Percentiles rank a stretch among this genome's conserved stretches.
Conservation (phyloP, 2,329 filamentous ascomycete genomes). For the Parafenestella ontariensis region DNA sequence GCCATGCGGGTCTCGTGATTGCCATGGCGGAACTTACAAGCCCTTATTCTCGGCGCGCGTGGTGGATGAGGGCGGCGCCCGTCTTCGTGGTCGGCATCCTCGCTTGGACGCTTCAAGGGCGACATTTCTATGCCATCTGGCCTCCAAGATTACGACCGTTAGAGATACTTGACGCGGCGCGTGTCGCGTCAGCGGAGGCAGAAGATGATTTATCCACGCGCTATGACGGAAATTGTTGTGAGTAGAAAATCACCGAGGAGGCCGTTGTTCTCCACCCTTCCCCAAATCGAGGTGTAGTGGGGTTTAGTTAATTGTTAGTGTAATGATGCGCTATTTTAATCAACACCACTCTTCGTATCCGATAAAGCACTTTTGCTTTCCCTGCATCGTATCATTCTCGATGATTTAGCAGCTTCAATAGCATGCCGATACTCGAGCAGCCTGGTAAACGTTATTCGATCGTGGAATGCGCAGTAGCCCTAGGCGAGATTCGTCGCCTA, state of each 20-base stretch:
- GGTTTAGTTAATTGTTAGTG: background rate
- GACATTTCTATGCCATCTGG: slow-evolving; percentile 70
- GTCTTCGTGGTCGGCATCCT: slow-evolving; percentile 38
- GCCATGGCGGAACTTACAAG: slow-evolving; percentile 25
- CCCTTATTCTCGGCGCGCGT: slow-evolving; percentile 34
- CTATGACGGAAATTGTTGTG: background rate
- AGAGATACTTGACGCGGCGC: slow-evolving; percentile 12
- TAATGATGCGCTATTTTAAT: background rate
- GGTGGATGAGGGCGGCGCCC: slow-evolving; percentile 33
- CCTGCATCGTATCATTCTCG: background rate
- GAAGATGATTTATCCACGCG: background rate
- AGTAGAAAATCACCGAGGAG: background rate
- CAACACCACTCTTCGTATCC: background rate
- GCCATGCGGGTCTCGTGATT: background rate
- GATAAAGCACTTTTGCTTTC: background rate
- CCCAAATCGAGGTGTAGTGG: slow-evolving; percentile 1
- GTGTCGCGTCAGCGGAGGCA: background rate
- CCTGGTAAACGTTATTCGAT: background rate
- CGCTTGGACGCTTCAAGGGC: slow-evolving; percentile 38
- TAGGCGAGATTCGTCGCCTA: background rate
- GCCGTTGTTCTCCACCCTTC: background rate
- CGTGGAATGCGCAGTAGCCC: background rate
- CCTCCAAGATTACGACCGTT: slow-evolving; percentile 11
- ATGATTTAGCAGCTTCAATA: background rate
- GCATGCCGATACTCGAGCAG: background rate